Percentiles rank a stretch among this genome's conserved stretches.
Conservation (phyloP, 495 filamentous ascomycete genomes). For the Xylaria nigripes region DNA sequence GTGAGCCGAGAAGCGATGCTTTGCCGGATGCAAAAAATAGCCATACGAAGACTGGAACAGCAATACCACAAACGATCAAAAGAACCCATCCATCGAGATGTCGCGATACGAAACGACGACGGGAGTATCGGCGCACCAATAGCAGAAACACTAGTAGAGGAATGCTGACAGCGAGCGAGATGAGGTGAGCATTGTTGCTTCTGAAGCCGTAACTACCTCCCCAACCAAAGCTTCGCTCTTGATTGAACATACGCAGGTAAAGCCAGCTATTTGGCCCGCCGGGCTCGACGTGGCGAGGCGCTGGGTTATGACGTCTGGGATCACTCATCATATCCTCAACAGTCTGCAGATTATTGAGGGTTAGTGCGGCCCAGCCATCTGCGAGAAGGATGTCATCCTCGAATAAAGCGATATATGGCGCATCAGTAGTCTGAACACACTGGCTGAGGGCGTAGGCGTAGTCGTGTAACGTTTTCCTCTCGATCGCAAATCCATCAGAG, state of each 20-base stretch:
- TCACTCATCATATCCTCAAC: conserved; percentile 26
- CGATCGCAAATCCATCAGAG: conserved; percentile 18
- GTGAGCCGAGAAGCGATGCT: conserved; percentile 33
- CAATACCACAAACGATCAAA: conserved; percentile 30
- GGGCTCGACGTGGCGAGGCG: conserved; percentile 13
- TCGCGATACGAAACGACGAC: conserved; percentile 16
- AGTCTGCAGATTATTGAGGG: conserved; percentile 28
- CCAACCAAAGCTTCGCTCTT: conserved; percentile 37
- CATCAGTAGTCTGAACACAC: conserved; percentile 30
- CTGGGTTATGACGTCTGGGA: conserved; percentile 14
- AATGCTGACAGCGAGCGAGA: conserved; percentile 23
- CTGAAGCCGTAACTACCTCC: conserved; percentile 26
- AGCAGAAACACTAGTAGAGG: conserved; percentile 13
- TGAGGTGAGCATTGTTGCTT: conserved; percentile 34
- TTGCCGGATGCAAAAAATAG: conserved; percentile 41
- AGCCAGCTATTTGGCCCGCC: conserved; percentile 31
- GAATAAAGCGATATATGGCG: conserved; percentile 40
- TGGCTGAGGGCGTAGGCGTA: conserved; percentile 37
- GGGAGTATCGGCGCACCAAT: conserved; percentile 9
- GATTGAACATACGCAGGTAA: conserved; percentile 44
- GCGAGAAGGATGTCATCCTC: conserved; percentile 44
- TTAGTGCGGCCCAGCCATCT: conserved; percentile 39
- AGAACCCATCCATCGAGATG: conserved; percentile 31
- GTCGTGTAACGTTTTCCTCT: conserved; percentile 33
- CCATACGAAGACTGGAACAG: conserved; percentile 31